Evolutionary conservation across 768 basidiomycete genomes (phyloP), one percentile per base, ranked within the genome.

Genomic region (Russula brevipes): DNA sequence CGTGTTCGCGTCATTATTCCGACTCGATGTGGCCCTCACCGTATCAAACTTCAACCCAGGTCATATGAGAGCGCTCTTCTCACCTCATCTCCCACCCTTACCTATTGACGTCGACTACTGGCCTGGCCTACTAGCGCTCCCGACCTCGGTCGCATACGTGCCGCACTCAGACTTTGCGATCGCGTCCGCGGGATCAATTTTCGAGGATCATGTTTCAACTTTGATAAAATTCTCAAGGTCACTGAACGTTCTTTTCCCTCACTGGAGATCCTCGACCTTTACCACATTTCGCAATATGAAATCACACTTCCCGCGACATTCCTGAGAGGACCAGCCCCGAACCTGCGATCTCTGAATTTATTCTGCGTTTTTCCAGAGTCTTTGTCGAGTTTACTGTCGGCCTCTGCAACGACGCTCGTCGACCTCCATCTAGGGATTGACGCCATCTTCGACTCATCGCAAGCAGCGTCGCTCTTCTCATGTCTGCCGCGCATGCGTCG

Each of bases 221-320:
- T 33, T 31, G 50, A 5, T 41, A 59, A 10, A 36, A 5, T 59
- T 31, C 5, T 52, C n/a, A 4, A 4, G 33, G 30, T 39, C 4
- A 42, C 51, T 49, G 44, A 12, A 4, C 30, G 31, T 6, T 10
- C 12, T 7, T 59, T 59, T 17, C 58, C 58, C 0, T 30, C 8
- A 33, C 16, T 59, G n/a, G 50, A 59, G 9, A 52, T 11, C 46
- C 58, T 59, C 11, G n/a, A 59, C 7, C 35, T 59, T 16, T 11
- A 0, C 19, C n/a, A 1, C 10, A 0, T 16, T 2, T 24, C 0
- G 8, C 4, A 12, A 4, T 6, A 0, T 17, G 6, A 7, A 14
- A 3, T 47, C 35, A 24, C 6, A 14, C 17, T 59, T 36, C 39
- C 50, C n/a, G 3, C 39, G 4, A 44, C 17, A 12, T 35, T 59